Base-by-base conservation (phyloP, 495 filamentous ascomycete species). In the Hypoxylon fuscum region DNA sequence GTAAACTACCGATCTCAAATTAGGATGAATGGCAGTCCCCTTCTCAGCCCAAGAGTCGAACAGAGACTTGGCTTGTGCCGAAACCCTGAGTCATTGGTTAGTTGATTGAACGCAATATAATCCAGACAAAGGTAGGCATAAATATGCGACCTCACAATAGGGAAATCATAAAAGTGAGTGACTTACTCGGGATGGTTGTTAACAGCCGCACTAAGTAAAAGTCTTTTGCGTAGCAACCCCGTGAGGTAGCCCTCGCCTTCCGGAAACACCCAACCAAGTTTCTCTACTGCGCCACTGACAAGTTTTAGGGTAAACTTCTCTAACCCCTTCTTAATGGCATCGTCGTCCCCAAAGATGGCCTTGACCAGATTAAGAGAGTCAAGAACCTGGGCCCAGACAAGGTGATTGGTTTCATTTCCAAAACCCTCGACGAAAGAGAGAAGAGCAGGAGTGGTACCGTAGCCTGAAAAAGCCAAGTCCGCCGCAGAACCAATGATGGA, bases 401-500 rank as follows among this genome's bases (percentile, higher is more conserved):
- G 83, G 68, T 91, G 92, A 68, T 90, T 91, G 7, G 78, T 78
- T 74, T 98, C 95, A n/a, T 82, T 79, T 67, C 87, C 81, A 73
- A 97, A 90, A 20, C 88, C 88, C 66, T 94, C 86, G 45, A 96
- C 64, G 42, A 98, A 89, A 5, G 87, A 83, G 45, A 98, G 76
- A 9, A 98, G 73, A 7, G 90, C 89, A 10, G 89, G 81, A 0
- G 93, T 96, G 1, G 85, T 89, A 48, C 90, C 87, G 68, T 94
- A 82, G 10, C 95, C 95, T 53, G 95, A 89, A 50, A 94, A 82
- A 15, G 96, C 93, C 62, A 97, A 85, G 35, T 95, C 93, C 55
- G 90, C 89, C n/a, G 95, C 92, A 74, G 96, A 95, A 45, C 90
- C 92, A 58, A 96, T 86, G 55, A 96, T 81, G 5, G 90, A 92